Base-by-base conservation (phyloP, 2,329 filamentous ascomycete genomes). In the Talaromyces sp. region DNA sequence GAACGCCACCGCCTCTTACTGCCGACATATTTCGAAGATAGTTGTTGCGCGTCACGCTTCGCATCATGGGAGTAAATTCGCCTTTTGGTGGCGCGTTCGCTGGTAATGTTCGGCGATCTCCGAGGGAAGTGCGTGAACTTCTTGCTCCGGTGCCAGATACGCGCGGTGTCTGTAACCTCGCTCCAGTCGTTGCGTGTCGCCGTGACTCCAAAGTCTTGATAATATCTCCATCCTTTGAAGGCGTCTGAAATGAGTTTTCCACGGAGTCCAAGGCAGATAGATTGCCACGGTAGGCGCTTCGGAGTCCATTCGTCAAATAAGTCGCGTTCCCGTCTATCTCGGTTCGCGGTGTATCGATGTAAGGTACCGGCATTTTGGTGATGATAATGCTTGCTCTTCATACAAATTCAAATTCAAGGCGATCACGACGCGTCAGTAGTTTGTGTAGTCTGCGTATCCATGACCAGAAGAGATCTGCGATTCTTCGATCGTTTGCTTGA, bases 1-100 rank as follows among this genome's bases (percentile, higher is more conserved):
- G 79, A 14, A 80, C 81, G 50, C 82, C 81, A 62, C 71, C 69
- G 76, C 81, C 75, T 86, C 89, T 70, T 39, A 71, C 76, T 84
- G 86, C 74, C 84, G 89, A 73, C 84, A 86, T 67, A 73, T 79
- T 73, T 68, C 77, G 76, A 73, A 84, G 66, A 78, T 84, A 76
- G 81, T 88, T 80, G 81, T 90, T 83, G 81, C 92, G 80, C 82
- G 93, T 82, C 80, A 83, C 72, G 69, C 86, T 88, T 76, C 96
- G 96, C 73, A 99, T 86, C 68, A 99, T 81, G 0, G 96, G 95
- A 0, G 95, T 99, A 75, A 99, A 99, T 71, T 99, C 96, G 69
- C 87, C 88, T 66, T 81, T 83, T 12, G 71, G 70, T 5, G 75
- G 72, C 16, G 79, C 81, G 66, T 84, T 83, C 40, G 82, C 81